phyloP scores from a whole-genome alignment of 2,329 filamentous ascomycete genomes.

The Colletotrichum lindemuthianum region DNA sequence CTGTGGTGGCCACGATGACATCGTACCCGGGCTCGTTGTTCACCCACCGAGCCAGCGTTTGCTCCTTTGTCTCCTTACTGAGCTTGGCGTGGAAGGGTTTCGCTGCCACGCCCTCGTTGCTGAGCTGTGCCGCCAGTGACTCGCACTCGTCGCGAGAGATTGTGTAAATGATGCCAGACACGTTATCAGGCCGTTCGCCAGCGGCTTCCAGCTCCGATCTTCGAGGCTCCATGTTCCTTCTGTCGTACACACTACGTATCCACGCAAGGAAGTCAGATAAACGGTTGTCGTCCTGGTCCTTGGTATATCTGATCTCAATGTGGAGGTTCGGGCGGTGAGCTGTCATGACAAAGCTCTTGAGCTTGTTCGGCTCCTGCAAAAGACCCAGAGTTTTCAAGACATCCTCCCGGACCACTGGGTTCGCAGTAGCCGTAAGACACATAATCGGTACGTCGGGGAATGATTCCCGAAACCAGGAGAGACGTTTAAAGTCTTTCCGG shows the following conservation, averaged over 20 bases:
- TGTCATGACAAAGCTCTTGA: slow-evolving; percentile 83
- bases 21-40: slow-evolving; percentile 81
- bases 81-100: slow-evolving; percentile 79
- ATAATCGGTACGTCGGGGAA: slow-evolving; percentile 91
- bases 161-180: slow-evolving; percentile 84
- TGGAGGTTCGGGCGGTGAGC: slow-evolving; percentile 88
- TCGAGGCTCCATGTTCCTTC: slow-evolving; percentile 70
- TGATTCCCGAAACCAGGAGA: slow-evolving; percentile 84
- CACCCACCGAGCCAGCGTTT: slow-evolving; percentile 78
- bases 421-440: slow-evolving; percentile 92
- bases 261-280: slow-evolving; percentile 80
- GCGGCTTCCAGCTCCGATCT: slow-evolving; percentile 65
- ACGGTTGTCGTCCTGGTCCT: slow-evolving; percentile 76
- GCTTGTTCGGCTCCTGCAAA: slow-evolving; percentile 62
- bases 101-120: slow-evolving; percentile 76
- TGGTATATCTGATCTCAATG: slow-evolving; percentile 87
- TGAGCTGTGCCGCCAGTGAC: slow-evolving; percentile 71
- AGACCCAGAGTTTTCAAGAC: slow-evolving; percentile 81
- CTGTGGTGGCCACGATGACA: slow-evolving; percentile 93
- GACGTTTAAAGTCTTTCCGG: slow-evolving; percentile 86
- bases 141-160: slow-evolving; percentile 81
- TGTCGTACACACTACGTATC: slow-evolving; percentile 77
- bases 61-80: slow-evolving; percentile 73
- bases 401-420: slow-evolving; percentile 81
- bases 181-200: slow-evolving; percentile 68